phyloP scores from a whole-genome alignment of 257 asterid species.

The Solanum megistacrolobum region DNA sequence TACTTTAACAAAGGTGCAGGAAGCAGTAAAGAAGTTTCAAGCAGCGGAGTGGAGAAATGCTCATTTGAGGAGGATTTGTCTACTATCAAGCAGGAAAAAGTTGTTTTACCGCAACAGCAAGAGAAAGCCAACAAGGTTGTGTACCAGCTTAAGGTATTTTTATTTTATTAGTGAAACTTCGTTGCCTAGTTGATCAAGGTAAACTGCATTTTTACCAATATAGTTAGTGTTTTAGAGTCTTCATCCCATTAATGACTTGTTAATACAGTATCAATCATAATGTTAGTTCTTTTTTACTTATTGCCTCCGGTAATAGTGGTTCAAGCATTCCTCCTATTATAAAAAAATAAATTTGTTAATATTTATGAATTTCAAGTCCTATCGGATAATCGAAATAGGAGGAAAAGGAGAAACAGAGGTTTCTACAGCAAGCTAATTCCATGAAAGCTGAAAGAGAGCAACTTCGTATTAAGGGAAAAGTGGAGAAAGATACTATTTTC shows the following conservation, averaged over 20 bases:
- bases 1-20: slow-evolving; percentile 43
- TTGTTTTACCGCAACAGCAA: slow-evolving; percentile 16
- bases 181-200: not conserved
- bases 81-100: slow-evolving; percentile 12
- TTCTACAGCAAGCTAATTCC: no score
- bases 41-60: slow-evolving; percentile 31
- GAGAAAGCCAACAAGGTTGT: slow-evolving; percentile 33
- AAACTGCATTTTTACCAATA: not conserved
- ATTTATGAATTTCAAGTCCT: no score
- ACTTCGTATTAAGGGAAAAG: no score
- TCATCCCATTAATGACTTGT: not conserved
- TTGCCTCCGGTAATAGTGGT: not conserved
- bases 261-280: no score
- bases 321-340: no score
- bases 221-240: not conserved
- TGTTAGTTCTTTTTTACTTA: not conserved
- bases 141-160: slow-evolving; percentile 58
- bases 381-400: no score
- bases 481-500: no score
- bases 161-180: not conserved
- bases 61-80: slow-evolving; percentile 29
- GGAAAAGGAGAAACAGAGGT: no score
- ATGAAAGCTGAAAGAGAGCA: no score
- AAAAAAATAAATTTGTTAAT: no score
- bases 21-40: slow-evolving; percentile 34